These are phyloP conservation scores for Harrya chromipes DNA, from an alignment of 768 basidiomycete genomes.

Conservation along the genomic window DNA sequence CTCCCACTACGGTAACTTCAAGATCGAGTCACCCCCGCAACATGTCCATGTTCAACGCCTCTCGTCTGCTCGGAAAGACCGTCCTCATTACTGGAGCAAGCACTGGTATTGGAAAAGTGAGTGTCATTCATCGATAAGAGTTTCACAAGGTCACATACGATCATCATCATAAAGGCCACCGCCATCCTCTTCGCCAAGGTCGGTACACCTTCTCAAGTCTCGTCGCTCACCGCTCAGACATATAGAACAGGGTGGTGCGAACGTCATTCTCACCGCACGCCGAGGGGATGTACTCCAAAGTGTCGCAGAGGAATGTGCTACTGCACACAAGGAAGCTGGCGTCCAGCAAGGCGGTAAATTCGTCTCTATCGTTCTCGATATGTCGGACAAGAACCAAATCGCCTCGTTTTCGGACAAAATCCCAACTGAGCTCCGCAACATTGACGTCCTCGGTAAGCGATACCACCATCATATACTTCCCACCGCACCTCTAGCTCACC, in stretches of 20 bases:
- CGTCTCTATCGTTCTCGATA: slow-evolving; percentile 68
- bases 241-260: slow-evolving; percentile 67
- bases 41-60: slow-evolving; percentile 82
- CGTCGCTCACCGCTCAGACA: not conserved
- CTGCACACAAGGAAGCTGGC: slow-evolving; percentile 71
- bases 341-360: slow-evolving; percentile 77
- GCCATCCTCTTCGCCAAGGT: slow-evolving; percentile 90
- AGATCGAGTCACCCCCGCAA: slow-evolving; percentile 7
- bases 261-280: slow-evolving; percentile 82
- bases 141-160: not conserved
- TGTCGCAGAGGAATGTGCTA: slow-evolving; percentile 64
- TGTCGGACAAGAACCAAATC: slow-evolving; percentile 73
- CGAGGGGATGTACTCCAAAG: slow-evolving; percentile 66
- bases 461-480: not conserved
- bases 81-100: slow-evolving; percentile 89
- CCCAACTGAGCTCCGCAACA: slow-evolving; percentile 61
- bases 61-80: slow-evolving; percentile 78
- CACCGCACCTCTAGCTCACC: not conserved
- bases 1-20: not conserved
- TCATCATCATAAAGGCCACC: slow-evolving; percentile 54
- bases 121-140: slow-evolving; percentile 23
- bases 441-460: slow-evolving; percentile 79
- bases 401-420: slow-evolving; percentile 68
- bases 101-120: slow-evolving; percentile 84
- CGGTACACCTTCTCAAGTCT: slow-evolving; percentile 1